Conservation (phyloP, 345 rosid species). For the Melaleuca quinquenervia region DNA sequence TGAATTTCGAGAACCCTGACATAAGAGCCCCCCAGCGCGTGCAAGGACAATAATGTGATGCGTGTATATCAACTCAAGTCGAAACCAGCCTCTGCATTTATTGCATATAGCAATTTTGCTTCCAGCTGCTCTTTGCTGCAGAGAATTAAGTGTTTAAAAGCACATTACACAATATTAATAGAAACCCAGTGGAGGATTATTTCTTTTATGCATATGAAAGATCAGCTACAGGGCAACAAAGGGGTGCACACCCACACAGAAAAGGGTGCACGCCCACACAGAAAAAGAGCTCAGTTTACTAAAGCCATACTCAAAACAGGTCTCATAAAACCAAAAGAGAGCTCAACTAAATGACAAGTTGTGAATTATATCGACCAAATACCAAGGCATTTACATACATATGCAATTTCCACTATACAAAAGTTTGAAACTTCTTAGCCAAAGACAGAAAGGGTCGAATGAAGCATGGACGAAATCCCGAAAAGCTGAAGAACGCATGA, state of each 20-base stretch:
- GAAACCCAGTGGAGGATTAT: neutral
- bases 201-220: neutral
- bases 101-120: constrained; percentile 75
- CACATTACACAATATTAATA: neutral
- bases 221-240: neutral
- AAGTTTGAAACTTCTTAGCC: neutral
- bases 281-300: too few relatives aligned
- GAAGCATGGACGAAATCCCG: neutral
- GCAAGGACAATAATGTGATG: constrained; percentile 18
- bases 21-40: neutral
- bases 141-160: neutral
- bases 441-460: neutral
- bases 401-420: neutral
- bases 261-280: too few relatives aligned
- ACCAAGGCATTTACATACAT: neutral
- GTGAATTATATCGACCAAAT: neutral
- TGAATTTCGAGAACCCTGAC: neutral
- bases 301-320: too few relatives aligned
- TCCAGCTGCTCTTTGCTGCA: constrained; percentile 91
- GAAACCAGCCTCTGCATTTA: constrained; percentile 96
- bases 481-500: neutral
- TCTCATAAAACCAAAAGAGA: too few relatives aligned
- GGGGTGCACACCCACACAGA: neutral
- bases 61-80: constrained; percentile 63
- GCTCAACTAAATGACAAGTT: neutral